Evolutionary conservation across 2,329 filamentous ascomycete genomes (phyloP), one percentile per base, ranked within the genome.

Genomic region (Colletotrichum sansevieriae): DNA sequence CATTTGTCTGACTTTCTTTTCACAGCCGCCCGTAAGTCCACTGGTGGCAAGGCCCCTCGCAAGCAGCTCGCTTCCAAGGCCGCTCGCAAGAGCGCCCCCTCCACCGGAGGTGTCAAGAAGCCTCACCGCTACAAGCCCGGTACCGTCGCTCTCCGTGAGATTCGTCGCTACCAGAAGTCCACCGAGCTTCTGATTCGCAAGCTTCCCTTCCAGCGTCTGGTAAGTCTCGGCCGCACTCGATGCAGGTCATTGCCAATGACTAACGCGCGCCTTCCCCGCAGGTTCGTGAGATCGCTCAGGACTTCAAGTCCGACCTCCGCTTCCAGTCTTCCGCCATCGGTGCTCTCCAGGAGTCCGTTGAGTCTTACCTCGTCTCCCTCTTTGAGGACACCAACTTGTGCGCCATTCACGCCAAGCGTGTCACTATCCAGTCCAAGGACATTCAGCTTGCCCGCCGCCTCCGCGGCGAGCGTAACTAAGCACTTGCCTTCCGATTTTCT

Each of bases 61-160:
- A 99, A 99, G 93, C 95, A 98, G 90, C 94, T 98, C 80, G 95
- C 95, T 78, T 97, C 95, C 88, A 98, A 98, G 93, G 96, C 95
- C 75, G 95, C 96, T 79, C 95, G 96, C 87, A 99, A 99, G 91
- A 94, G 92, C 78, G 95, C 96, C 71, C 96, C 96, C 76, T 97
- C 94, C 72, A 98, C 96, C 82, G 96, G 95, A 78, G 92, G 92
- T 91, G 92, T 95, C 90, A 96, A 96, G 92, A 96, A 96, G 92
- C 93, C 93, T 84, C 92, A 95, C 86, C 88, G 92, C 79, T 85
- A 92, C 82, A 93, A 92, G 90, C 91, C 91, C 79, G 90, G 90
- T 86, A 95, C 94, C 78, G 91, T 95, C 83, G 94, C 94, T 87
- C 90, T 97, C 76, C 92, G 92, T 87, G 94, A 97, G 85, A 97